Percentiles rank a stretch among this genome's conserved stretches.
Conservation (phyloP, 257 asterid species). For the Paulownia fortunei region DNA sequence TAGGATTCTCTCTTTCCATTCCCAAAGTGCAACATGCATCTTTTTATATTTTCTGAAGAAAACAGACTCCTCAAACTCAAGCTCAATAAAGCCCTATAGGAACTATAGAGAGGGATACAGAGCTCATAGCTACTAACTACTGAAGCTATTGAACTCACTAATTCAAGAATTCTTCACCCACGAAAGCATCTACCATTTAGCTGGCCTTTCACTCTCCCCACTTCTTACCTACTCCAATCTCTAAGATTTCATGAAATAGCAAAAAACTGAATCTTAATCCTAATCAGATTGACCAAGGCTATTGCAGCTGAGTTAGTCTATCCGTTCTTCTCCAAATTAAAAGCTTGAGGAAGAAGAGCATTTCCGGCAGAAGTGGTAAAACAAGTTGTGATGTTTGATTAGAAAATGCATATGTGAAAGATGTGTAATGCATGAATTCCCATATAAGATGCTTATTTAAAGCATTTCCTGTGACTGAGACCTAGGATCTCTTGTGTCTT, state of each 20-base stretch:
- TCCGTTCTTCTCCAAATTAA: neutral
- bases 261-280: neutral
- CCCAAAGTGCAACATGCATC: neutral
- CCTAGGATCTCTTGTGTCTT: neutral
- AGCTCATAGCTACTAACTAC: neutral
- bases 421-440: neutral
- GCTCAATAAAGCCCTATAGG: neutral
- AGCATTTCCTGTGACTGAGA: neutral
- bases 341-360: neutral
- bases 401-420: neutral
- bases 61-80: neutral
- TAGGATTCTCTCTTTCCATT: slow-evolving; percentile 1
- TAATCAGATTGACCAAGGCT: neutral
- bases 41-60: neutral
- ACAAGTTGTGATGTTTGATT: neutral
- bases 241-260: neutral
- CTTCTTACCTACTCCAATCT: neutral
- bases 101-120: neutral
- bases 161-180: neutral
- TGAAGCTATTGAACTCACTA: neutral
- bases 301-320: neutral
- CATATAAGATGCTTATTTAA: neutral
- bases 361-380: neutral
- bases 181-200: neutral
- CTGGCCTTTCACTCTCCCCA: neutral